Base-by-base conservation (phyloP, 441 rosid genomes). In the Populus trichocarpa region DNA sequence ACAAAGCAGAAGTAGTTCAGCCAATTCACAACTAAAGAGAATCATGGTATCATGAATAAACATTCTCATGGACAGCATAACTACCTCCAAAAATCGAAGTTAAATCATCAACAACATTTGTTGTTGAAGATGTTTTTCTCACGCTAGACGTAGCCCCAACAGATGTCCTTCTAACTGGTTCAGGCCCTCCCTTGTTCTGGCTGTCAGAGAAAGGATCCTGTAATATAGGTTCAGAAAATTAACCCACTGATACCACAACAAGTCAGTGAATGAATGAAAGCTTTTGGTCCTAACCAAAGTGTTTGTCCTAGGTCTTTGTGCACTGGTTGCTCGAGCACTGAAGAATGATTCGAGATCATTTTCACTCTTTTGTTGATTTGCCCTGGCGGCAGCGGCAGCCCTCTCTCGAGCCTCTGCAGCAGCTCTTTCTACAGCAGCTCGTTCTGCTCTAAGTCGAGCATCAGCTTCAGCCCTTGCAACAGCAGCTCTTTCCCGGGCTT, bases 61-160 rank as follows among this genome's bases (percentile, higher is more conserved):
- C 18, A 72, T 70, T 28, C 38, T 63, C 50, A 76, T 71, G 74
- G 63, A 61, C 76, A 71, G 75, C 16, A 33, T 4, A 40, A 70
- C 18, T 84, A 92, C 97, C 97, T 84, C 97, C 93, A 84, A 96
- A 93, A 79, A 96, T 88, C 69, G 98, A 92, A 80, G 94, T 83
- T 77, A 96, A 93, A 84, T 96, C 99, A 80, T 96, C 97, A 69
- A 86, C 93, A 79, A 92, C 76, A 73, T 90, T 93, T 69, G 97
- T 80, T 59, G 88, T 78, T 80, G 99, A 95, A 85, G 98, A 87
- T 53, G 92, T 86, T 87, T 92, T 96, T 82, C 86, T 91, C 83
- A 92, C 87, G 88, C 77, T 88, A 76, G 94, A 81, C 23, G 97
- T 67, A 30, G 90, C 40, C 82, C 89, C 91, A 73, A 82, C 88